These are phyloP conservation scores for Vachellia collinsii DNA, from an alignment of 306 rosid species.

Conservation along the genomic window DNA sequence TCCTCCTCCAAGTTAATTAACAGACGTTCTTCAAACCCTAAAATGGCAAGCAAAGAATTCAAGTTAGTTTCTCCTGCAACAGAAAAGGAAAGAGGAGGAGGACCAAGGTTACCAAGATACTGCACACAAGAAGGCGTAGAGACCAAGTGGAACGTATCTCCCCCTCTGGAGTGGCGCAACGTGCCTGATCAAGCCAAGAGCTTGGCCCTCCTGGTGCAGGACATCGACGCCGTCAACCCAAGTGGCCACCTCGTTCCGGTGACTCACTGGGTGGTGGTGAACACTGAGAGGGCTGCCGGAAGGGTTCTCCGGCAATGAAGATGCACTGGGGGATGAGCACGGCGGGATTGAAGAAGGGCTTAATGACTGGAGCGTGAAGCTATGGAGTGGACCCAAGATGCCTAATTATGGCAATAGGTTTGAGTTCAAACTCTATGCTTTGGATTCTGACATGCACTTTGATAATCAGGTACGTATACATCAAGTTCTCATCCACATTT, in stretches of 20 bases:
- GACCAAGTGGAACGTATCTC: constrained; percentile 39
- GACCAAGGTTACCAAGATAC: background rate
- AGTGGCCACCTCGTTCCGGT: background rate
- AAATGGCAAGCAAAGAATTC: background rate
- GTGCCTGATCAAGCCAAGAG: constrained; percentile 34
- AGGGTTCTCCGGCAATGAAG: constrained; percentile 34
- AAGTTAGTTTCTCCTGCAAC: background rate
- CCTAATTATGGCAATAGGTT: constrained; percentile 33
- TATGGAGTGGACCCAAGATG: too few species aligned
- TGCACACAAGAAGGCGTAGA: constrained; percentile 22
- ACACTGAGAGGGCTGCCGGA: constrained; percentile 23
- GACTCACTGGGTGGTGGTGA: constrained; percentile 39
- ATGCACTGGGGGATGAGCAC: constrained; percentile 18
- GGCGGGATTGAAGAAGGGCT: constrained; percentile 37
- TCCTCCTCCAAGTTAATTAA: background rate
- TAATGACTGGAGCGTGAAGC: too few species aligned
- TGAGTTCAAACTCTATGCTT: constrained; percentile 35
- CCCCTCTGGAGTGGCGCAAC: constrained; percentile 34
- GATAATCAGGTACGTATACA: constrained; percentile 14
- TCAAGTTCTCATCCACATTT: too few species aligned
- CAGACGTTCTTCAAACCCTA: background rate
- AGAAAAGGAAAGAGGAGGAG: background rate
- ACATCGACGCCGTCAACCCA: constrained; percentile 19
- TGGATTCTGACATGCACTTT: constrained; percentile 15
- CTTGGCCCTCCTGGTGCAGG: constrained; percentile 32